phyloP scores from a whole-genome alignment of 2,329 filamentous ascomycete species.

The Pseudocercospora cruenta region DNA sequence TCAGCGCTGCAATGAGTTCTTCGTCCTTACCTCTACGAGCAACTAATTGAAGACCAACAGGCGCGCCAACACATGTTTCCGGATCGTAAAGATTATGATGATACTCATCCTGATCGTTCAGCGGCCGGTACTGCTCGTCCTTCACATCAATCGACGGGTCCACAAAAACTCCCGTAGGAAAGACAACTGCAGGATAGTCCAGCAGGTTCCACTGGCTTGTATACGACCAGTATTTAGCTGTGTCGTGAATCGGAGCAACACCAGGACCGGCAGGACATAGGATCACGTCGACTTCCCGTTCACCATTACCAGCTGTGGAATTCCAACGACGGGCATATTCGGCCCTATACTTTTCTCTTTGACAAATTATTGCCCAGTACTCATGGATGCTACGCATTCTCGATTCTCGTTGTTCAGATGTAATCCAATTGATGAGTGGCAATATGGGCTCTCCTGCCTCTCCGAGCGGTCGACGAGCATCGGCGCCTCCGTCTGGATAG shows the following conservation, averaged over 20 bases:
- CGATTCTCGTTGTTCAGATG: conserved; percentile 43
- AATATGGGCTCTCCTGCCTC: conserved; percentile 59
- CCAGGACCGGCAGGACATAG: conserved; percentile 62
- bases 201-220: conserved; percentile 69
- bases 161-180: conserved; percentile 53
- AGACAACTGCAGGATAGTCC: conserved; percentile 59
- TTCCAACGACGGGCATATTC: conserved; percentile 6
- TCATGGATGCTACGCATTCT: conserved; percentile 1
- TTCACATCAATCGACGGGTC: conserved; percentile 43
- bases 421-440: conserved; percentile 62
- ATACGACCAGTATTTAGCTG: conserved; percentile 58
- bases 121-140: conserved; percentile 43
- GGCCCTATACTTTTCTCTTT: background rate
- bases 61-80: conserved; percentile 6
- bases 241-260: conserved; percentile 56
- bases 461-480: background rate
- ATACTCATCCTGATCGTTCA: conserved; percentile 51
- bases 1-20: conserved; percentile 8
- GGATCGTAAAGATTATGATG: conserved; percentile 50
- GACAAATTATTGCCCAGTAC: background rate
- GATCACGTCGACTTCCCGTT: conserved; percentile 40
- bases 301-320: background rate
- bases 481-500: conserved; percentile 5
- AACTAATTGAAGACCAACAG: conserved; percentile 13
- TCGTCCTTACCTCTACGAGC: conserved; percentile 13